phyloP scores from a whole-genome alignment of 2,329 filamentous ascomycete species.

The Fusarium subglutinans region DNA sequence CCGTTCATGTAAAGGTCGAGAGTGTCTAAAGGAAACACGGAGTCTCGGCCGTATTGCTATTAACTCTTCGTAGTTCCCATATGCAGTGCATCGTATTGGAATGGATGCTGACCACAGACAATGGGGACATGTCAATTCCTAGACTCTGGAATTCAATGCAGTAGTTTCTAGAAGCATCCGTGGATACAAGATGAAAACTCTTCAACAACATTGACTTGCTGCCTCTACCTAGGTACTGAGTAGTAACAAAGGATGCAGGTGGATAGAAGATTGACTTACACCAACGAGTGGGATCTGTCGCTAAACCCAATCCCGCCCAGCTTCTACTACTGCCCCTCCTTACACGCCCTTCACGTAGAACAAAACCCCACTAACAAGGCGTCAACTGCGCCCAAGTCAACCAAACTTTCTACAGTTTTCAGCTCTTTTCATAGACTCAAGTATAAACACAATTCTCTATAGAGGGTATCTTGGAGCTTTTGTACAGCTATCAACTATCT shows the following conservation, averaged over 20 bases:
- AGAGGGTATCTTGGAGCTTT: not conserved
- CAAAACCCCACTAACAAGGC: slow-evolving; percentile 18
- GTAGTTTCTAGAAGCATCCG: not conserved
- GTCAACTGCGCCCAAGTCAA: not conserved
- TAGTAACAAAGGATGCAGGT: not conserved
- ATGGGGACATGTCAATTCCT: not conserved
- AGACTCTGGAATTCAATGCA: not conserved
- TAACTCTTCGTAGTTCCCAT: not conserved
- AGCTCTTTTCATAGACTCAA: not conserved
- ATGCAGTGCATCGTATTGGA: not conserved
- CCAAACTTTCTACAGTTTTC: not conserved
- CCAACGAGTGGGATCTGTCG: not conserved
- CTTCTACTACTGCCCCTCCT: slow-evolving; percentile 19
- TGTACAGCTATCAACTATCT: slow-evolving; percentile 1
- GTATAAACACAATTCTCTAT: not conserved
- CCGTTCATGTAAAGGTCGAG: not conserved
- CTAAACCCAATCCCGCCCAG: slow-evolving; percentile 1
- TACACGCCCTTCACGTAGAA: slow-evolving; percentile 28
- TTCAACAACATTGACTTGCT: not conserved
- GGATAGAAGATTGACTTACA: not conserved
- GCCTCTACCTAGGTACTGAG: not conserved
- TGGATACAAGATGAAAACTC: not conserved
- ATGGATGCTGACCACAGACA: not conserved
- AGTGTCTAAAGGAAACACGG: not conserved
- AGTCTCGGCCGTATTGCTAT: not conserved